A percentile compares a stretch with the other conserved stretches of the same genome.
These are phyloP conservation scores for Mangifera indica DNA, from an alignment of 345 rosid genomes.

Conservation along the genomic window DNA sequence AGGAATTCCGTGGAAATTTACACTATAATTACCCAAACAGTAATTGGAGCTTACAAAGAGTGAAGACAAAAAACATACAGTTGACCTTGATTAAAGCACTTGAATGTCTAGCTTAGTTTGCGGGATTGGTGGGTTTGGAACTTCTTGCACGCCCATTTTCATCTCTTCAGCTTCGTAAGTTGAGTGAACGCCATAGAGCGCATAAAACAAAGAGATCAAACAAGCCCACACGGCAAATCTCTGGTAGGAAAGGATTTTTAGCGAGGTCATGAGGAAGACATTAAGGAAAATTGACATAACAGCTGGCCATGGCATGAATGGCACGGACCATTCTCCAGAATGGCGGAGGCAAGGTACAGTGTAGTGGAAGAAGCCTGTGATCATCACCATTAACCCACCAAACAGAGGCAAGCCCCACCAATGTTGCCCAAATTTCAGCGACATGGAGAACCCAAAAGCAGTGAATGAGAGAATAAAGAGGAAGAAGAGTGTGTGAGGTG, in stretches of 20 bases:
- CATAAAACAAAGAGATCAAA: conserved; percentile 61
- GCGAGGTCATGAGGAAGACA: conserved; percentile 66
- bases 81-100: conserved; percentile 25
- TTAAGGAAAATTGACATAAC: conserved; percentile 70
- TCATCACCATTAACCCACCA: conserved; percentile 33
- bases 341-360: conserved; percentile 24
- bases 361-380: conserved; percentile 53
- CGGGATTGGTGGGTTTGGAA: conserved; percentile 35
- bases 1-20: conserved; percentile 18
- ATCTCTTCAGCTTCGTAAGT: conserved; percentile 78
- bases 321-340: conserved; percentile 63
- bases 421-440: conserved; percentile 56
- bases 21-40: neutral
- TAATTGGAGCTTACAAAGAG: neutral
- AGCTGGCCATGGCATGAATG: conserved; percentile 95
- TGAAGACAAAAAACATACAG: neutral
- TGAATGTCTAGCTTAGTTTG: conserved; percentile 47
- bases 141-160: conserved; percentile 30
- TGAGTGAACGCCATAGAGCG: conserved; percentile 84
- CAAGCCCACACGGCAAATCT: conserved; percentile 78
- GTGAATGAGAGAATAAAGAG: conserved; percentile 64
- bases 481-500: conserved; percentile 57
- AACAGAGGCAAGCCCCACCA: conserved; percentile 58
- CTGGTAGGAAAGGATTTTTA: conserved; percentile 54
- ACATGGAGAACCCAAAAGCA: conserved; percentile 63